Base-by-base conservation (phyloP, 768 basidiomycete species). In the Sistotremastrum niveocremeum region DNA sequence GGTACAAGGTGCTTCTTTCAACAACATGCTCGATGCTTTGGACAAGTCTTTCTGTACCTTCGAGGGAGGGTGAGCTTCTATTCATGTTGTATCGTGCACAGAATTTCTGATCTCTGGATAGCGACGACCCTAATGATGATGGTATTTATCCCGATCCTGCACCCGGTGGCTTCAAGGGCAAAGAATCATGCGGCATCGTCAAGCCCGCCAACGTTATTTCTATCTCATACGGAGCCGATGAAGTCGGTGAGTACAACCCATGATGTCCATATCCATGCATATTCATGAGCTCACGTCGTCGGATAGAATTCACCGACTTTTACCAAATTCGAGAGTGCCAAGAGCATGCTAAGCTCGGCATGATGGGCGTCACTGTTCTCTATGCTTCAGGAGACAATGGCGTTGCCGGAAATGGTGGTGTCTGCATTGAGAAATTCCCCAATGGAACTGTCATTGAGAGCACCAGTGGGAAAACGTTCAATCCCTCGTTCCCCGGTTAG, bases 271-370 rank as follows among this genome's bases (percentile, higher is more conserved):
- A 20, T 20, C 20, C 20, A 20, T 20, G 20, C 20, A 20, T 20
- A 20, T 20, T 20, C 20, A 20, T 20, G 20, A 20, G 1, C 20
- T 20, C 20, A 20, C 20, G 20, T 20, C 20, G 20, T 20, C 20
- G 20, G 20, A 20, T 20, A 3, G 47, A 55, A 35, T 39, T 53
- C 34, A 48, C 51, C 3, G 48, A 51, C 11, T 37, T 39, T 29
- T 57, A 57, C 46, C 57, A 59, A n/a, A 36, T 51, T 20, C 62
- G 71, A 30, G 71, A 73, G 49, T 74, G 73, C 53, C 52, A 49
- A 9, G 72, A 74, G 52, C 73, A 70, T 46, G 72, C 49, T 5
- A 74, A 74, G 45, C 61, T 74, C 20, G 72, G 69, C 31, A 58
- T 74, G 8, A 63, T 70, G 68, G 73, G 73, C 37, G 57, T 66